Base-by-base conservation (phyloP, 192 early-diverging fungal genomes). In the Podila horticola region DNA sequence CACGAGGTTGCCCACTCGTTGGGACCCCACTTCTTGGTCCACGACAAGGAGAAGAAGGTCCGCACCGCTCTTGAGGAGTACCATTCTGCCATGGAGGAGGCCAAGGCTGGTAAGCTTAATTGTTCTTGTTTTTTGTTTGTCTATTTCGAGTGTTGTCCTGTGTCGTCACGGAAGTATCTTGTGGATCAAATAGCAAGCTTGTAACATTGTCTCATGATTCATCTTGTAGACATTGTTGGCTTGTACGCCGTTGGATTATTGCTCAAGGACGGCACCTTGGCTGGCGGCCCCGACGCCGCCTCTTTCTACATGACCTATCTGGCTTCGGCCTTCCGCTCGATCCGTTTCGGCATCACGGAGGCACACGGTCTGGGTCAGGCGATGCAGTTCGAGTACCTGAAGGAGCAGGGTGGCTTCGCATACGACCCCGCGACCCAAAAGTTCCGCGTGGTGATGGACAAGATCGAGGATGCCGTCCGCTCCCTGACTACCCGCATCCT, bases 1-100 rank as follows among this genome's bases (percentile, higher is more conserved):
- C 93, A 94, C 75, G 93, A 94, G 68, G 92, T 93, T 0, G 86
- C 87, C 12, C 93, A 94, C 59, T 91, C 90, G 7, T 88, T 91
- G 51, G 93, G 93, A 4, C 92, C 92, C 6, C 93, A 92, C 49
- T 83, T 85, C 11, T 86, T 88, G 3, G 67, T 87, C 12, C 71
- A 62, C 5, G 51, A 76, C 24, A 71, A 74, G 20, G 88, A 86
- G 50, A 77, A 81, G 26, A 92, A 92, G 9, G 93, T 94, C 49
- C 91, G 93, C 31, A 86, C 87, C 38, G 85, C 83, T 10, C 72
- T 94, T 29, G 87, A 90, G 63, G 93, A 94, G 66, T 84, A 88
- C 58, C 88, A 94, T 67, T 91, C 92, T 74, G 86, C 91, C 6
- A 89, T 94, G 64, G 93, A 94, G 64, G 93, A 94, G 71, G 92